These are phyloP conservation scores for Pseudocercospora fijiensis DNA, from an alignment of 2,329 filamentous ascomycete genomes.

Conservation along the genomic window DNA sequence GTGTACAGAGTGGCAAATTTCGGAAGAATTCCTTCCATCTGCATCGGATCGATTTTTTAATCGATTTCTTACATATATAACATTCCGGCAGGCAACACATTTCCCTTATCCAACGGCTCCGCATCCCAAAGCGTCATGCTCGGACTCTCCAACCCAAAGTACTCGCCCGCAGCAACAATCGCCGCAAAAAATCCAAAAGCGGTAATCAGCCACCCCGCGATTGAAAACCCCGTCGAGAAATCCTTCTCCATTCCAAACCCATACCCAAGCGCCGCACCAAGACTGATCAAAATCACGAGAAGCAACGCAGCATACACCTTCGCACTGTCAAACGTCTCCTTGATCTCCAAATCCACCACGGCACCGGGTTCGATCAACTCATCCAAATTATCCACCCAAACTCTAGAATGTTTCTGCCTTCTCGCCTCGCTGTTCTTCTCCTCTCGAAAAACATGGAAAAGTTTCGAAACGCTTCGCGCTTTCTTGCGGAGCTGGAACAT, in stretches of 20 bases:
- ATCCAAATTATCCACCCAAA: slow-evolving; percentile 18
- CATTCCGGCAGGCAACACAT: neutral
- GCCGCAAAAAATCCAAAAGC: slow-evolving; percentile 27
- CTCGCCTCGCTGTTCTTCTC: neutral
- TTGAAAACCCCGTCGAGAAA: slow-evolving; percentile 25
- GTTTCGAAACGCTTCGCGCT: slow-evolving; percentile 9
- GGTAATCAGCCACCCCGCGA: slow-evolving; percentile 25
- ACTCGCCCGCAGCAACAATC: slow-evolving; percentile 22
- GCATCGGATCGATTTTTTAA: too few species aligned
- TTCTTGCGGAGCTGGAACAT: slow-evolving; percentile 19
- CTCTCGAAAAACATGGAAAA: slow-evolving; percentile 4
- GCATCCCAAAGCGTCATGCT: slow-evolving; percentile 20
- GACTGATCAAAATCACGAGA: slow-evolving; percentile 19
- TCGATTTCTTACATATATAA: too few species aligned
- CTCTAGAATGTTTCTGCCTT: neutral
- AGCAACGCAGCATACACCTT: slow-evolving; percentile 24
- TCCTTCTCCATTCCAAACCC: slow-evolving; percentile 22
- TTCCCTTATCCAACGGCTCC: neutral
- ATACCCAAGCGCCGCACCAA: slow-evolving; percentile 21
- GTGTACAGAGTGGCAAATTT: too few species aligned
- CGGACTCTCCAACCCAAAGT: slow-evolving; percentile 21
- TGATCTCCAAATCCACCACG: slow-evolving; percentile 24
- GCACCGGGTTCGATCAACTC: slow-evolving; percentile 20
- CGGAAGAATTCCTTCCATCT: too few species aligned
- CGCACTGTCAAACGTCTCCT: slow-evolving; percentile 23